phyloP scores from a whole-genome alignment of 2,329 filamentous ascomycete genomes.

The Cladosporium sp. region DNA sequence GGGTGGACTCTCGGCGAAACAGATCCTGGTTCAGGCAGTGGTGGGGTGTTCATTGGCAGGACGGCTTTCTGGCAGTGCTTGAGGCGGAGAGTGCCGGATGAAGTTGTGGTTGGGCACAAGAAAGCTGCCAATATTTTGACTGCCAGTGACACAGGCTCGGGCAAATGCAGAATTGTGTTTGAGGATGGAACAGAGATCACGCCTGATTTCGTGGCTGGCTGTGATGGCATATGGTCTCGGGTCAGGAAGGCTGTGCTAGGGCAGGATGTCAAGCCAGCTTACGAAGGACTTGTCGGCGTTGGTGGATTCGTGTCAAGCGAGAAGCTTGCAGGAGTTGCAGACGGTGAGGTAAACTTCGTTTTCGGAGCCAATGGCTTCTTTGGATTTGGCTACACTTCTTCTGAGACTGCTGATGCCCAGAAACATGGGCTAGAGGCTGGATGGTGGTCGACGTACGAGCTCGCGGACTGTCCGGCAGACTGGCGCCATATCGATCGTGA shows the following conservation, averaged over 20 bases:
- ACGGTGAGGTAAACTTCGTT: slow-evolving; percentile 39
- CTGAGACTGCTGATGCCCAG: slow-evolving; percentile 20
- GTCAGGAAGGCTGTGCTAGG: slow-evolving; percentile 34
- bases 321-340: slow-evolving; percentile 27
- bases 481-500: slow-evolving; percentile 14
- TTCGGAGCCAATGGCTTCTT: slow-evolving; percentile 50
- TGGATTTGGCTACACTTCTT: slow-evolving; percentile 39
- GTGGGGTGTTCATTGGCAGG: slow-evolving; percentile 9
- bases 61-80: slow-evolving; percentile 8
- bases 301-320: slow-evolving; percentile 41
- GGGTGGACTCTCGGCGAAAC: slow-evolving; percentile 5
- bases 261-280: slow-evolving; percentile 29
- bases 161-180: not conserved
- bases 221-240: slow-evolving; percentile 19
- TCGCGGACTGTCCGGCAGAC: slow-evolving; percentile 9
- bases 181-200: slow-evolving; percentile 3
- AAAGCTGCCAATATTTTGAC: slow-evolving; percentile 13
- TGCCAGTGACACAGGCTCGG: not conserved
- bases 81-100: slow-evolving; percentile 7
- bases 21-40: not conserved
- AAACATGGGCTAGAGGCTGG: slow-evolving; percentile 14
- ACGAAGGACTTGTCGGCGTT: slow-evolving; percentile 41
- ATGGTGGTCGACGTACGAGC: slow-evolving; percentile 15
- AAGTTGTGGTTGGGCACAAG: not conserved
- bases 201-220: slow-evolving; percentile 12